Percentiles rank a stretch among this genome's conserved stretches.
Evolutionary conservation across 2,329 filamentous ascomycete species (phyloP).

Genomic region (Ascochyta clinopodiicola): DNA sequence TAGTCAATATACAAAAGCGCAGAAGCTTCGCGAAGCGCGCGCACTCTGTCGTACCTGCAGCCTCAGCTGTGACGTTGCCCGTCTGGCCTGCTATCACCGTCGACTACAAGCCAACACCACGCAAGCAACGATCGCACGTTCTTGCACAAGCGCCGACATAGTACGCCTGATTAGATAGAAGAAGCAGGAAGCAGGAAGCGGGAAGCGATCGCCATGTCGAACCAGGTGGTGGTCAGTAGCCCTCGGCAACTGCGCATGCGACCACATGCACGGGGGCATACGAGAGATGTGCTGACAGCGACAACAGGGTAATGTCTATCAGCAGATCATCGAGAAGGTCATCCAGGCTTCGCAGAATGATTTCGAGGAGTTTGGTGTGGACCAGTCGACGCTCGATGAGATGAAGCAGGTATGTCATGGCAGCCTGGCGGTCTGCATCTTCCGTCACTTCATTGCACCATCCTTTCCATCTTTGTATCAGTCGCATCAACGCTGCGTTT

Average conservation of each 20-base stretch:
- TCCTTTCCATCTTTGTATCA: conserved; percentile 11
- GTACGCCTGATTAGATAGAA: conserved; percentile 27
- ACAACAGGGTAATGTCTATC: conserved; percentile 74
- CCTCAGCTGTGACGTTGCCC: conserved; percentile 40
- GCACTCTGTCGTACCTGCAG: conserved; percentile 31
- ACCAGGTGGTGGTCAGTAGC: conserved; percentile 48
- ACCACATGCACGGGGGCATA: conserved; percentile 20
- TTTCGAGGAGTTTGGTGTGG: conserved; percentile 95
- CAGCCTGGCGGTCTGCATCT: conserved; percentile 24
- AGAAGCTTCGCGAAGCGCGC: conserved; percentile 35
- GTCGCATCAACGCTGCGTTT: neutral
- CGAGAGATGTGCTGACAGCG: conserved; percentile 39
- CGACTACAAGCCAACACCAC: conserved; percentile 28
- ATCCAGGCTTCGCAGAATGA: conserved; percentile 76
- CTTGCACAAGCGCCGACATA: conserved; percentile 20
- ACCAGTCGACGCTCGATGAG: conserved; percentile 84
- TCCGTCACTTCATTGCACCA: conserved; percentile 19
- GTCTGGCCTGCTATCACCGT: conserved; percentile 24
- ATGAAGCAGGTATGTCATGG: conserved; percentile 77
- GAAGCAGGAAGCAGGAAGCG: conserved; percentile 18
- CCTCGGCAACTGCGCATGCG: conserved; percentile 26
- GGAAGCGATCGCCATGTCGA: conserved; percentile 42
- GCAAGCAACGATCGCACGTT: conserved; percentile 30
- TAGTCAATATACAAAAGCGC: conserved; percentile 32
- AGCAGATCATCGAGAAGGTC: conserved; percentile 84